Evolutionary conservation across 352 stramenopile species (phyloP), one percentile per base, ranked within the genome.

Genomic region (Phytophthora cactorum): DNA sequence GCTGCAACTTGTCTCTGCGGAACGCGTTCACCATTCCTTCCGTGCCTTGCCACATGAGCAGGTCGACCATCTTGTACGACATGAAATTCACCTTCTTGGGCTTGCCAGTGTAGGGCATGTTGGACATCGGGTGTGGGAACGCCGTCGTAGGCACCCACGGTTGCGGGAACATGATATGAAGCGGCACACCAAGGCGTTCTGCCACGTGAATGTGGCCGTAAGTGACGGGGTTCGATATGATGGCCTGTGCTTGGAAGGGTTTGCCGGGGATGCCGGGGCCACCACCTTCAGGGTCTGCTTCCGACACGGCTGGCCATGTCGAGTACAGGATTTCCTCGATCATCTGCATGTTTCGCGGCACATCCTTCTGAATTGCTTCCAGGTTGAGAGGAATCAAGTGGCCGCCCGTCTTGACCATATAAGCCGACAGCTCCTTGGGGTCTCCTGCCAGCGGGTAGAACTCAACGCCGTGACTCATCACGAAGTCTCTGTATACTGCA

Each of bases 131-230:
- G 59, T 98, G 93, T 6, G 93, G 92, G 73, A 97, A 98, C n/a
- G 77, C 81, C 36, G 76, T 78, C 2, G 93, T 98, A 17, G 90
- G 90, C 0, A 84, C 80, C 88, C 92, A 98, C 12, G 92, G 93
- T 67, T 98, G 88, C 1, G 91, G 89, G 60, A 97, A 98, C 90
- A 98, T 97, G 47, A 98, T 97, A 74, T 98, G 96, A 34, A 98
- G 72, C 17, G 94, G 93, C 11, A 98, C 90, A 3, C 86, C 91
- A 2, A 98, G 82, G 5, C 88, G 82, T 68, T 98, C 95, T 0
- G 92, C 94, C 5, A 98, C 93, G 72, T 98, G 93, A 44, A 97
- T 90, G 69, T 98, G 93, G 8, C 91, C 93, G 47, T 97, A 97
- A 25, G 84, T 91, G 2, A 97, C 91, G 2, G 95, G 94, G 54